Evolutionary conservation across 2,329 filamentous ascomycete genomes (phyloP).

Genomic region (Epichloe coenophiala): DNA sequence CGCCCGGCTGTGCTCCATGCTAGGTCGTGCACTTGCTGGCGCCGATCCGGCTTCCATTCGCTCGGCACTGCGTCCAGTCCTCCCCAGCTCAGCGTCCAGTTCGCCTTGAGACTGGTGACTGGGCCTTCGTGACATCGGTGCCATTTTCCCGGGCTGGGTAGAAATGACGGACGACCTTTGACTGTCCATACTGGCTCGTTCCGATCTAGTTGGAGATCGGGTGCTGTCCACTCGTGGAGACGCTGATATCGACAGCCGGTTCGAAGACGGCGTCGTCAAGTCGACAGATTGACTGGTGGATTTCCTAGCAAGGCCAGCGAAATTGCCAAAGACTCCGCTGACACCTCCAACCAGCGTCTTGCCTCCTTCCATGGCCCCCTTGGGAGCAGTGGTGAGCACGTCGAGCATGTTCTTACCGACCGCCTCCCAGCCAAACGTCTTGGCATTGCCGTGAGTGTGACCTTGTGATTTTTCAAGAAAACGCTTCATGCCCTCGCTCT

Average conservation of each 20-base stretch:
- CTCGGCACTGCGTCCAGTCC: conserved; percentile 27
- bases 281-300: conserved; percentile 27
- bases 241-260: conserved; percentile 40
- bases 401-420: conserved; percentile 90
- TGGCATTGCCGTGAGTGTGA: conserved; percentile 42
- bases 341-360: conserved; percentile 82
- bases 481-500: conserved; percentile 88
- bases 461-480: conserved; percentile 87
- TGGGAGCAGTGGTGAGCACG: conserved; percentile 73
- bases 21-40: conserved; percentile 30
- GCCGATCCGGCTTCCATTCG: conserved; percentile 29
- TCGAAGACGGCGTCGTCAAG: conserved; percentile 25
- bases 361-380: conserved; percentile 72
- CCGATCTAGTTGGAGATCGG: conserved; percentile 22
- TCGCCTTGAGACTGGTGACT: conserved; percentile 47
- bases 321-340: conserved; percentile 68
- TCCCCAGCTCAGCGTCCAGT: conserved; percentile 34
- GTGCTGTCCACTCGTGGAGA: conserved; percentile 38
- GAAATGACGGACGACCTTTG: conserved; percentile 52
- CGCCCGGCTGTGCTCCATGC: conserved; percentile 40
- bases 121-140: conserved; percentile 52
- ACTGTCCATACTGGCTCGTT: conserved; percentile 54
- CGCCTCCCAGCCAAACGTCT: conserved; percentile 57
- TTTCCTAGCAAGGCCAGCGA: conserved; percentile 43
- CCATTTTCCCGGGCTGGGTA: conserved; percentile 49